Evolutionary conservation across 2,329 filamentous ascomycete species (phyloP), one percentile per base, ranked within the genome.

Genomic region (Orbilia oligospora): DNA sequence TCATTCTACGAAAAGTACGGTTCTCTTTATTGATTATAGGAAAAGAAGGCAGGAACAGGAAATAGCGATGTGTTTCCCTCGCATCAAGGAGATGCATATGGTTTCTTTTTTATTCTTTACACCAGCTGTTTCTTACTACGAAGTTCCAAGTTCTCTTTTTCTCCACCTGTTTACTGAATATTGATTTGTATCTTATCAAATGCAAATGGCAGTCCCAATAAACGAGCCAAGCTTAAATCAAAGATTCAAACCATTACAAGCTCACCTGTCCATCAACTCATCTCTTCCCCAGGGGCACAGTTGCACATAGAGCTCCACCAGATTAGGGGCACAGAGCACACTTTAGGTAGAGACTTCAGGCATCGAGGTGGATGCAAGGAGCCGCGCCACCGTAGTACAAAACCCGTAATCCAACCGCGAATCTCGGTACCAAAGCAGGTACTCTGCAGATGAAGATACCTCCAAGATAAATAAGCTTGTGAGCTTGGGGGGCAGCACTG

Each of bases 131-230:
- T 27, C 56, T 61, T 61, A 61, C 36, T 61, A 61, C 36, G 41
- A 44, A 10, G 33, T 27, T 44, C 36, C 27, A 65, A 65, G 44
- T 65, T 49, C 61, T 33, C 38, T 61, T 58, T 63, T 48, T 46
- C 33, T 51, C 46, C 30, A 16, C n/a, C 18, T 67, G 30, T 61
- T 64, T 63, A 44, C 65, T 71, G 51, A 63, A 67, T 76, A 51
- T 73, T 65, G 55, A 64, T 65, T 71, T 71, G 58, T 71, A 77
- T 71, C 67, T 67, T 71, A 71, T 61, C 61, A 53, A 69, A 76
- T 46, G 66, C 24, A 55, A 64, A 76, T 55, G 16, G 36, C 44
- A 48, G 55, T 30, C 22, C n/a, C 49, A 30, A 68, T 51, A 53
- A 51, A 55, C 16, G 49, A 27, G 33, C 48, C 27, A 61, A 18